Conservation (phyloP, 495 filamentous ascomycete species). For the Neurospora cerealis region DNA sequence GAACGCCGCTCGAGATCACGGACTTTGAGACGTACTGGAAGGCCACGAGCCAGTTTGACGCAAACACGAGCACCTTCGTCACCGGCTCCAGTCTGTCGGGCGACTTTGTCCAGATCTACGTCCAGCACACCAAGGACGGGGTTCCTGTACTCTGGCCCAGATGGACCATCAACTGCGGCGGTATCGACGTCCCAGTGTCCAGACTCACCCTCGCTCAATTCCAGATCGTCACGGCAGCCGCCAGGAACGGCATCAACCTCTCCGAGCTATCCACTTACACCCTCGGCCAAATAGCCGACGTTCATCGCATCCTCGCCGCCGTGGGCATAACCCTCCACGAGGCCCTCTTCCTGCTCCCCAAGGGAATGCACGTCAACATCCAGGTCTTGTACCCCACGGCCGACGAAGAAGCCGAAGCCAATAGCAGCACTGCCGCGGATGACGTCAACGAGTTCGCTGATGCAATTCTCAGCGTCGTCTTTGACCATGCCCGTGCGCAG, state of each 20-base stretch:
- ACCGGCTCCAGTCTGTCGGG: constrained; percentile 92
- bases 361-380: constrained; percentile 72
- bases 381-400: constrained; percentile 75
- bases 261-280: constrained; percentile 32
- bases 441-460: constrained; percentile 85
- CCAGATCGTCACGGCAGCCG: constrained; percentile 48
- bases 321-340: constrained; percentile 69
- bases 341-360: constrained; percentile 61
- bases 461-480: constrained; percentile 70
- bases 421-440: background rate
- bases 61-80: constrained; percentile 66
- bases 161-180: constrained; percentile 69
- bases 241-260: constrained; percentile 34
- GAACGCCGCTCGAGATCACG: constrained; percentile 89
- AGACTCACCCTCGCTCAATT: constrained; percentile 69
- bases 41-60: constrained; percentile 80
- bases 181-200: constrained; percentile 70
- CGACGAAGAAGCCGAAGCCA: constrained; percentile 45
- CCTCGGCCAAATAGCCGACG: constrained; percentile 48
- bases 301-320: constrained; percentile 58
- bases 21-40: constrained; percentile 99
- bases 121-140: constrained; percentile 81
- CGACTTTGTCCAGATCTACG: constrained; percentile 82
- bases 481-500: constrained; percentile 76
- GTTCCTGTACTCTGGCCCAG: constrained; percentile 77